Conservation (phyloP, 164 flowering plant genomes). For the Saururus chinensis region DNA sequence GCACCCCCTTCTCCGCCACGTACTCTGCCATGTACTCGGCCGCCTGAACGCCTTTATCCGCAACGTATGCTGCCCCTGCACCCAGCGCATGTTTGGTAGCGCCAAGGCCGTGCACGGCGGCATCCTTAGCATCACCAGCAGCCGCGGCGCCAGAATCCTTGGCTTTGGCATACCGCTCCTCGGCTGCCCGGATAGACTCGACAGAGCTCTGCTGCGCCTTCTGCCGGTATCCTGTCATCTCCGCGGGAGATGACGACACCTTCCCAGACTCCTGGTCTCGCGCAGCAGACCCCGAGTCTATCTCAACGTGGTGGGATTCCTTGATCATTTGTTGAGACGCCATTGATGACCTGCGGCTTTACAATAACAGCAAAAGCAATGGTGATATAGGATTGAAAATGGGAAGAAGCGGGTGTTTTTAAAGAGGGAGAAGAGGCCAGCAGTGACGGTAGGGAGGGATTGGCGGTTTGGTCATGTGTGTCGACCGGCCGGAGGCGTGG, state of each 20-base stretch:
- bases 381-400: no score
- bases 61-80: neutral
- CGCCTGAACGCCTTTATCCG: neutral
- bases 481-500: no score
- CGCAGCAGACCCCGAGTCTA: neutral
- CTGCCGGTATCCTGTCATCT: conserved; percentile 27
- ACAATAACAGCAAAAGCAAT: no score
- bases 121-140: conserved; percentile 3
- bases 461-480: no score
- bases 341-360: no score
- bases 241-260: conserved; percentile 19
- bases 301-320: no score
- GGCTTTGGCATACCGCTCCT: conserved; percentile 30
- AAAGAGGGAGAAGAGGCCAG: no score
- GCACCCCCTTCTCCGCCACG: neutral
- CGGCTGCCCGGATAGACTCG: conserved; percentile 41
- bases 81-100: conserved; percentile 5
- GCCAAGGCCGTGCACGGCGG: conserved; percentile 7
- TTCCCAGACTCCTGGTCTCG: neutral
- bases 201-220: conserved; percentile 47
- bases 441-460: no score
- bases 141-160: conserved; percentile 9
- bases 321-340: no score
- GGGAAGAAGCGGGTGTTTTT: no score
- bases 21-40: no score